A percentile compares a stretch with the other conserved stretches of the same genome.
Evolutionary conservation across 306 rosid species (phyloP).

Genomic region (Citrullus mucosospermus): DNA sequence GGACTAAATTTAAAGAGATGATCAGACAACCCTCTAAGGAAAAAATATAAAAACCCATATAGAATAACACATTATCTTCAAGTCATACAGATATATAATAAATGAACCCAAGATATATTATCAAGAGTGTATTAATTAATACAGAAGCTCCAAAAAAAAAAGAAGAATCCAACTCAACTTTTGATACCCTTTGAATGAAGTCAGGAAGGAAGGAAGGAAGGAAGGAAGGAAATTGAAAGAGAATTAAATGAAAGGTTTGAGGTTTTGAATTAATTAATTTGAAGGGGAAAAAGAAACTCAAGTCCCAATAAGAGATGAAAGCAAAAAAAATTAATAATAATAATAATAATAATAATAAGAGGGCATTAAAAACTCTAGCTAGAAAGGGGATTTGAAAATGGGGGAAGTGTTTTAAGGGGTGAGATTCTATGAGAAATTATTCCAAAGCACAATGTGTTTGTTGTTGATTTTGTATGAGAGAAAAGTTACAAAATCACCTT

Average conservation of each 20-base stretch:
- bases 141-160: too few relatives aligned
- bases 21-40: not conserved
- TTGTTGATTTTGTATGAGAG: too few relatives aligned
- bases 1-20: slow-evolving; percentile 3
- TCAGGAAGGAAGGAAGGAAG: not conserved
- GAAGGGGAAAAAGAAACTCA: not conserved
- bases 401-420: not conserved
- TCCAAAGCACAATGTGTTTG: too few relatives aligned
- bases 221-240: too few relatives aligned
- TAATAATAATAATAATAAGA: not conserved
- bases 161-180: not conserved
- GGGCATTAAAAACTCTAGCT: not conserved
- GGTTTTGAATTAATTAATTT: not conserved
- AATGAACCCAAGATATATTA: too few relatives aligned
- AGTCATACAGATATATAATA: not conserved
- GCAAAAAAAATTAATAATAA: not conserved
- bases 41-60: not conserved
- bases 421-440: too few relatives aligned
- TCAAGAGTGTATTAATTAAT: too few relatives aligned
- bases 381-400: not conserved
- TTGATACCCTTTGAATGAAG: not conserved
- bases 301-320: not conserved
- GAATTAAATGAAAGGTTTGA: not conserved
- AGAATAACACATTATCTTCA: not conserved
- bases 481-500: too few relatives aligned